Evolutionary conservation across 257 asterid genomes (phyloP).

Genomic region (Verbena officinalis): DNA sequence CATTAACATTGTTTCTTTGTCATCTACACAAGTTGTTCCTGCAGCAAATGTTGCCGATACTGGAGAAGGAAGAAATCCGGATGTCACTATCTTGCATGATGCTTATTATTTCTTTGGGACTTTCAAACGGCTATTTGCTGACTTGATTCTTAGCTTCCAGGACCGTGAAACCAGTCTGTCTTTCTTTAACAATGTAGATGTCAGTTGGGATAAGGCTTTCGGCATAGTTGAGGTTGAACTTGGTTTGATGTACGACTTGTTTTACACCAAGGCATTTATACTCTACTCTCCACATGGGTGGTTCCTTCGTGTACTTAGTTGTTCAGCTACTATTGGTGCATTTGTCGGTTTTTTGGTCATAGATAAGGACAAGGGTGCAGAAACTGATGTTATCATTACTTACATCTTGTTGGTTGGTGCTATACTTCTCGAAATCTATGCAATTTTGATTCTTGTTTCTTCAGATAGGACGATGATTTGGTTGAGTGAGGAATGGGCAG

Average conservation of each 20-base stretch:
- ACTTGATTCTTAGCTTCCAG: constrained; percentile 45
- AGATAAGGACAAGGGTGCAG: background rate
- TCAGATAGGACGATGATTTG: constrained; percentile 27
- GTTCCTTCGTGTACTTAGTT: constrained; percentile 1
- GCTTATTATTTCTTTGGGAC: constrained; percentile 32
- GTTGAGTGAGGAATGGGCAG: background rate
- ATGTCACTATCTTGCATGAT: constrained; percentile 13
- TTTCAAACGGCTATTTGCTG: constrained; percentile 41
- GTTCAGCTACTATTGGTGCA: no score
- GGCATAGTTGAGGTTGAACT: constrained; percentile 41
- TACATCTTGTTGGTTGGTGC: constrained; percentile 31
- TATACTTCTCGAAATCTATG: constrained; percentile 31
- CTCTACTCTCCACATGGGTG: constrained; percentile 10
- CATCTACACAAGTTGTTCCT: background rate
- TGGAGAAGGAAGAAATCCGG: background rate
- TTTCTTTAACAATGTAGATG: background rate
- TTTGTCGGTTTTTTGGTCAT: constrained; percentile 12
- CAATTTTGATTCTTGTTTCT: background rate
- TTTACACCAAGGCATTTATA: constrained; percentile 33
- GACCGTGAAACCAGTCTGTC: constrained; percentile 28
- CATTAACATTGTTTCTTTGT: background rate
- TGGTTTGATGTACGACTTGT: constrained; percentile 33
- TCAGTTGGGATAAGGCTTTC: constrained; percentile 29
- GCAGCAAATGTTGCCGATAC: background rate
- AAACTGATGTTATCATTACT: constrained; percentile 27